Base-by-base conservation (phyloP, 495 filamentous ascomycete genomes). In the Penicillium angulare region DNA sequence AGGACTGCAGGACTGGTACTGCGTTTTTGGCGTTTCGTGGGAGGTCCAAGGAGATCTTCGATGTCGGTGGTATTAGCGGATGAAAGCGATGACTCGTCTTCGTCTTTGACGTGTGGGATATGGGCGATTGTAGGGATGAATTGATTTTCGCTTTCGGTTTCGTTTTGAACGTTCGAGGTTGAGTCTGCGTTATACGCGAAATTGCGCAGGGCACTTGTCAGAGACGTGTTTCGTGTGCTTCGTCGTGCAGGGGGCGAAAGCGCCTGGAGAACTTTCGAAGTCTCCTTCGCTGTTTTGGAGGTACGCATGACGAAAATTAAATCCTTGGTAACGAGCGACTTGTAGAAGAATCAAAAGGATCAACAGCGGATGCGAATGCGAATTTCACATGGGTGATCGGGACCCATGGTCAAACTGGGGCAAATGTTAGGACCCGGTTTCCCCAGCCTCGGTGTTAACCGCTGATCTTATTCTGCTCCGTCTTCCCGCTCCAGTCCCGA, bases 251-350 rank as follows among this genome's bases (percentile, higher is more conserved):
- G 65, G 43, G 70, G 54, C 18, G 78, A 73, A 38, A 80, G 53
- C 7, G 74, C 61, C 44, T 74, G 67, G n/a, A 78, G 49, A 12
- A 79, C 59, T 52, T 75, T 82, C 13, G 80, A 67, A 3, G 83
- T 83, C 24, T 85, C 81, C 47, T 74, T 75, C 6, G 79, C 80
- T 41, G 82, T 70, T 35, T 79, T 75, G 24, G 81, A 85, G 26
- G 80, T 83, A 47, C 82, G 79, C 86, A 88, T 89, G 3, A 18
- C 39, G 43, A 21, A 15, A 35, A 5, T 15, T 6, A 35, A 35
- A 29, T 29, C 26, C 5, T 5, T 5, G 15, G 33, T 35, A 16
- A 16, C 4, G 13, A 15, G 17, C 17, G 13, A 39, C 15, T 16
- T 6, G 33, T 35, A 17, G 3, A 16, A 6, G 1, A 23, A 41